Base-by-base conservation (phyloP, 2,329 filamentous ascomycete genomes). In the Penicillium sp. region DNA sequence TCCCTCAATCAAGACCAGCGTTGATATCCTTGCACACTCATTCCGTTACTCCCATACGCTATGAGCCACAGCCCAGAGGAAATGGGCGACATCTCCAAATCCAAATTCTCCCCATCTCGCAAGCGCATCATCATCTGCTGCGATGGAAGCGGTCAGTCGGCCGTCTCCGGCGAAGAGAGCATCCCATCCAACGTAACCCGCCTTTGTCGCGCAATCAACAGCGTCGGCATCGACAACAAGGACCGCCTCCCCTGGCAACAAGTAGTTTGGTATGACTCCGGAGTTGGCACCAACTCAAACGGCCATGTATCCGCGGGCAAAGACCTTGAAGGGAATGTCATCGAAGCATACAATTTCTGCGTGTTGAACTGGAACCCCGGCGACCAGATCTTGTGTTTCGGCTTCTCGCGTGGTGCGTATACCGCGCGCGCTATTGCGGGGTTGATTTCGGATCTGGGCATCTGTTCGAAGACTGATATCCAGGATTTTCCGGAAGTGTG, bases 61-160 rank as follows among this genome's bases (percentile, higher is more conserved):
- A 10, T 29, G 28, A 29, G 28, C 28, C 28, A 29, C 28, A 8
- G 8, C 28, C 28, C 10, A 2, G 28, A 2, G 8, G 28, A 29
- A 29, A 29, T 29, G 28, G 28, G 28, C 28, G 28, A 29, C 8
- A 29, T 8, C 10, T 12, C 28, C 28, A 29, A 29, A 9, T 12
- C 28, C 28, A 29, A 29, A 10, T 28, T 28, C 36, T 34, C 44
- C 33, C 44, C 44, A 15, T 46, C 44, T 16, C 51, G 47, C 24
- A 66, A 65, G 38, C 59, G 64, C 18, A 60, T 66, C 31, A 54
- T 66, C 16, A 52, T 65, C 36, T 63, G 59, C 48, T 65, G 63
- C 45, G 64, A 66, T 53, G 64, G 64, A 31, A 66, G 63, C 10
- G 65, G 64, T 58, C 56, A 63, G 49, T 56, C 56, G 21, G 53